phyloP scores from a whole-genome alignment of 331 rosid species.

The Ulmus americana region DNA sequence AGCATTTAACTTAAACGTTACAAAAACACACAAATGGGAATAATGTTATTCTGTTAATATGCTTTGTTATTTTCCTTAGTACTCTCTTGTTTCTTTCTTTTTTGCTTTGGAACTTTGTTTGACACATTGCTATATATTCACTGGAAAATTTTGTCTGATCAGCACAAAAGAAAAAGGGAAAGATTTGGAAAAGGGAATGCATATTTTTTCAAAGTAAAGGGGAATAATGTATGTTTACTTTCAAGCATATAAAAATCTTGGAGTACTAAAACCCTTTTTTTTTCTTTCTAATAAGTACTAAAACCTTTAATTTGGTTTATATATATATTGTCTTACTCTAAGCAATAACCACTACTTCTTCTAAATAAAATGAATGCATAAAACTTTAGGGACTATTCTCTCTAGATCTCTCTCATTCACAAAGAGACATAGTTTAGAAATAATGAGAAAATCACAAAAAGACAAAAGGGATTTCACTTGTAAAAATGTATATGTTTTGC shows the following conservation, averaged over 20 bases:
- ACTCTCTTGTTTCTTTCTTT: not conserved
- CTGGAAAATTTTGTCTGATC: not conserved
- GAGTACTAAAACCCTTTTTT: not conserved
- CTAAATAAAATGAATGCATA: constrained; percentile 1
- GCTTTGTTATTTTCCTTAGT: not conserved
- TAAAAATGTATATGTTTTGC: not conserved
- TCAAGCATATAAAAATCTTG: not conserved
- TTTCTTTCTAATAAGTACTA: too few relatives aligned
- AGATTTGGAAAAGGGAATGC: not conserved
- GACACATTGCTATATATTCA: not conserved
- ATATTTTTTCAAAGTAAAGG: not conserved
- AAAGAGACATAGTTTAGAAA: constrained; percentile 35
- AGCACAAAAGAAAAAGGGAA: not conserved
- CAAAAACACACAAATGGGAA: not conserved
- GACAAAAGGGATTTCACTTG: constrained; percentile 43
- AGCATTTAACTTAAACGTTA: not conserved
- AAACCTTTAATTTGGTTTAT: not conserved
- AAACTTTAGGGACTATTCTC: not conserved
- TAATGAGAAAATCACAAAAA: constrained; percentile 44
- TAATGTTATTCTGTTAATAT: too few relatives aligned
- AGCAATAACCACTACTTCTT: not conserved
- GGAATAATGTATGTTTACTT: constrained; percentile 6
- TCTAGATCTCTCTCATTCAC: constrained; percentile 19
- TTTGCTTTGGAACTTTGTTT: not conserved
- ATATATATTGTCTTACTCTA: not conserved